Percentiles rank a stretch among this genome's conserved stretches.
Evolutionary conservation across 768 basidiomycete genomes (phyloP).

Genomic region (Neoboletus brunneissimus): DNA sequence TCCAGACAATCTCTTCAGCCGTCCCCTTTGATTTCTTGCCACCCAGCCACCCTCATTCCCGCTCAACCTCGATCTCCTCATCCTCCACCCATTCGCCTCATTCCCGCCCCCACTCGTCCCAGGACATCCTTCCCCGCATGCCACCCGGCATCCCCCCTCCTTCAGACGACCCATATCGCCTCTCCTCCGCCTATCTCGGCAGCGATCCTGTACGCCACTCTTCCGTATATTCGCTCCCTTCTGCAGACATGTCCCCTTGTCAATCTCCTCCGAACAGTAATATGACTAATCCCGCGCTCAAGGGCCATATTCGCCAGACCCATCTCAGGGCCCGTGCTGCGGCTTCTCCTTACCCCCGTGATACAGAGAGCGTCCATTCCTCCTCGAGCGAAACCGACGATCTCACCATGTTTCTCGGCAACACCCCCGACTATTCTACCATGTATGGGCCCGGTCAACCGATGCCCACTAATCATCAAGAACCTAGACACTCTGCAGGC

Average conservation of each 20-base stretch:
- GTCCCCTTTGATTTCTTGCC: constrained; percentile 73
- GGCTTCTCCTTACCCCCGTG: constrained; percentile 83
- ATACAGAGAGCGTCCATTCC: constrained; percentile 82
- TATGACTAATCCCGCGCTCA: constrained; percentile 71
- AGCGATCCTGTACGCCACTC: constrained; percentile 46
- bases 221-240: constrained; percentile 41
- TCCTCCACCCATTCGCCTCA: constrained; percentile 68
- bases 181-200: constrained; percentile 53
- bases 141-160: constrained; percentile 49
- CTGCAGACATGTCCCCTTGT: constrained; percentile 42
- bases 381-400: constrained; percentile 90
- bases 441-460: constrained; percentile 53
- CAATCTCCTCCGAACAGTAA: constrained; percentile 77
- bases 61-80: constrained; percentile 77
- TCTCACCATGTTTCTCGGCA: constrained; percentile 69
- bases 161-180: constrained; percentile 69
- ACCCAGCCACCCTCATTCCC: constrained; percentile 60
- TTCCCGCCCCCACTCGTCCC: constrained; percentile 78
- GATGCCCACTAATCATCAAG: constrained; percentile 41
- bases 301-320: constrained; percentile 70
- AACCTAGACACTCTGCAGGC: constrained; percentile 60
- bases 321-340: constrained; percentile 79
- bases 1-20: constrained; percentile 67
- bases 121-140: constrained; percentile 57
- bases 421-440: constrained; percentile 59